Percentiles rank a stretch among this genome's conserved stretches.
phyloP scores from a whole-genome alignment of 2,329 filamentous ascomycete species.

The Penicillium rolfsii region DNA sequence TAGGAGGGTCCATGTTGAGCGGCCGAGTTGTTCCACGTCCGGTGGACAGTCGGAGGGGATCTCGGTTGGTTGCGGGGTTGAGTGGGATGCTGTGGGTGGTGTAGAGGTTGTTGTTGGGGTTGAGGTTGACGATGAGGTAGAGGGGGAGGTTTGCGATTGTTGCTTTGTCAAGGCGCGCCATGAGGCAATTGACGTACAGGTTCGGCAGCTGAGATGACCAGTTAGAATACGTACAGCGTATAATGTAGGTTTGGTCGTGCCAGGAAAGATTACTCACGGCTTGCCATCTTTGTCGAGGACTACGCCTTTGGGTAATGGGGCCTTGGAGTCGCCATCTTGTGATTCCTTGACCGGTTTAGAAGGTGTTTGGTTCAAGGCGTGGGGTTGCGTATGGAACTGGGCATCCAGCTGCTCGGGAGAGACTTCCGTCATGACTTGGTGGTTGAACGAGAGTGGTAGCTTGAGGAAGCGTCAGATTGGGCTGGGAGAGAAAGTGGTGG shows the following conservation, averaged over 20 bases:
- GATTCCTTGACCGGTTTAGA: constrained; percentile 26
- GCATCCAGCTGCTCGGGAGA: constrained; percentile 30
- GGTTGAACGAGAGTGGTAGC: background rate
- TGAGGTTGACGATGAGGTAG: constrained; percentile 9
- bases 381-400: constrained; percentile 13
- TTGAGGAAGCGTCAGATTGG: background rate
- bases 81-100: constrained; percentile 38
- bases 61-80: constrained; percentile 34
- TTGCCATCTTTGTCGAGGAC: constrained; percentile 56
- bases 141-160: constrained; percentile 29
- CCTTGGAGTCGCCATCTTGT: constrained; percentile 32
- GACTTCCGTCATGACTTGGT: constrained; percentile 22
- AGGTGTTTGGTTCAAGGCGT: constrained; percentile 14
- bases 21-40: constrained; percentile 84
- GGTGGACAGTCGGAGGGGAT: constrained; percentile 75
- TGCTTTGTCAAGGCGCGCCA: constrained; percentile 52
- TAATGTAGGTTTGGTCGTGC: background rate
- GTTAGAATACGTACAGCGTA: background rate
- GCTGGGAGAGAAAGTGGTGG: background rate
- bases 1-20: constrained; percentile 88
- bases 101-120: constrained; percentile 35
- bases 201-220: constrained; percentile 46
- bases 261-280: constrained; percentile 42
- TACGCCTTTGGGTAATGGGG: constrained; percentile 50
- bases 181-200: constrained; percentile 52